phyloP scores from a whole-genome alignment of 2,329 filamentous ascomycete species.

The Fusarium pseudoanthophilum region DNA sequence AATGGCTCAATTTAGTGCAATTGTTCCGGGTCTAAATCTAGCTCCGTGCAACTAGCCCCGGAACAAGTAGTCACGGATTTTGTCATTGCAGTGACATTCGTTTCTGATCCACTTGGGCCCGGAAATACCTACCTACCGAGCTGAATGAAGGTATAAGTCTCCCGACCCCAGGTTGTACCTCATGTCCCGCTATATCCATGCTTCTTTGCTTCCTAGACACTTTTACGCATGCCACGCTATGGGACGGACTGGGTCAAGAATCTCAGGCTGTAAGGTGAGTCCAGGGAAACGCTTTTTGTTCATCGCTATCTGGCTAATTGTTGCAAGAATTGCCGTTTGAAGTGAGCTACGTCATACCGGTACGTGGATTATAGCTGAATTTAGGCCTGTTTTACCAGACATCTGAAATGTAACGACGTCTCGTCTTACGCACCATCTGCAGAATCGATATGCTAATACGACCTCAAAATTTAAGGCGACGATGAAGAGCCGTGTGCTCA shows the following conservation, averaged over 20 bases:
- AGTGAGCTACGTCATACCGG: background rate
- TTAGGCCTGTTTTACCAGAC: background rate
- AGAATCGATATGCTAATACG: accelerated
- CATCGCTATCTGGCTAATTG: accelerated
- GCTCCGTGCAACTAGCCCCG: background rate
- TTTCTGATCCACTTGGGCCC: background rate
- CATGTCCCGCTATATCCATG: background rate
- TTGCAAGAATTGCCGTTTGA: background rate
- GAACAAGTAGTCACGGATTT: background rate
- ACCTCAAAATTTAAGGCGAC: background rate
- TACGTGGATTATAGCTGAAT: background rate
- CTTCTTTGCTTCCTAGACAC: background rate
- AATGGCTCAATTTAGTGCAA: background rate
- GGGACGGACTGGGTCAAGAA: background rate
- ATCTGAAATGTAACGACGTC: background rate
- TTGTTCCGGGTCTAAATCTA: background rate
- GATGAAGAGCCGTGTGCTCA: background rate
- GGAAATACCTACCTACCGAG: background rate
- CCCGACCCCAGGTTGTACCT: background rate
- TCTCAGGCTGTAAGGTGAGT: background rate
- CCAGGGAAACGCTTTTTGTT: accelerated
- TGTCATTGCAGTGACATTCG: accelerated
- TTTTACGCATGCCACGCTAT: background rate
- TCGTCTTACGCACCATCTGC: accelerated
- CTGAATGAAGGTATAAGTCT: background rate